Base-by-base conservation (phyloP, 306 rosid species). In the Prunus davidiana region DNA sequence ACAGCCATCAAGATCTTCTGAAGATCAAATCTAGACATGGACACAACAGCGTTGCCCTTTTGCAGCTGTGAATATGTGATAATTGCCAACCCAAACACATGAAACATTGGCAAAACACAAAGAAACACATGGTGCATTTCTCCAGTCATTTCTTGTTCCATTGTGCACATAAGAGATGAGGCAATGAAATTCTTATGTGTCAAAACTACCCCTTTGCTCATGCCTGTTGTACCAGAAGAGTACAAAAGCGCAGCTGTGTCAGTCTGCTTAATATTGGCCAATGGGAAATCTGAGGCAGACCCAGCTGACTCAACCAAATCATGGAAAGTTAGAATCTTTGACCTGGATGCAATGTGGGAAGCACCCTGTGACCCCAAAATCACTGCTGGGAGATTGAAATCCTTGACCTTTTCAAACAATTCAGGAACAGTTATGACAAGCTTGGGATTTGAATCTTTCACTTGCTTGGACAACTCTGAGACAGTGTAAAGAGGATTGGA, bases 171-270 rank as follows among this genome's bases (percentile, higher is more conserved):
- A 14, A 80, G 1, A 8, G 95, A 79, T 0, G 95, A 73, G 3
- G 98, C 75, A 0, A 95, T 87, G 87, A 92, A 86, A 71, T 95
- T 95, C 74, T 71, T 51, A 47, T 95, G 97, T 8, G 92, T 85
- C 20, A 94, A 76, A 55, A 92, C 58, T 50, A 90, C 98, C 10
- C 98, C 98, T 81, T 94, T 94, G 84, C 97, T 90, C 6, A 79
- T 50, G 0, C 98, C 97, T 1, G 96, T 94, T 4, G 98, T 94
- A 0, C 98, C 98, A 0, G 97, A 94, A 0, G 98, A 95, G 78
- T 95, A 95, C 79, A 95, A 51, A 49, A 95, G 85, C 63, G 64
- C 90, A 51, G 97, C 98, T 12, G 91, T 88, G 25, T 95, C 98
- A 10, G 45, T 84, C 78, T 87, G 98, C 52, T 79, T 83, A 2